Base-by-base conservation (phyloP, 106 monocot genomes). In the Platanthera guangdongensis region DNA sequence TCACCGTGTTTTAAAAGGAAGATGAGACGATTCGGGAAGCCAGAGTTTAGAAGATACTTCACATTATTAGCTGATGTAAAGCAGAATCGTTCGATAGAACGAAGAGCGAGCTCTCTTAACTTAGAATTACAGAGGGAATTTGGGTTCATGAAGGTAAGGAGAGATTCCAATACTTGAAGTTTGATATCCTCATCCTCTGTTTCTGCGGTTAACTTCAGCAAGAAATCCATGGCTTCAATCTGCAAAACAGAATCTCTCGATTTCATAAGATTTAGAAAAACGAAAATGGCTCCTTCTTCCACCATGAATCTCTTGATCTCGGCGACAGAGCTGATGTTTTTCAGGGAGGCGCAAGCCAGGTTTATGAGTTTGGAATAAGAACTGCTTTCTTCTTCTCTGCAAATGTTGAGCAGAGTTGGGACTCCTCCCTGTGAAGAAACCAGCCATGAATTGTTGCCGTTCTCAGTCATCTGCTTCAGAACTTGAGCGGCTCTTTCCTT, bases 371-470 rank as follows among this genome's bases (percentile, higher is more conserved):
- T 81, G 18, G 48, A 55, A 25, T 25, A 25, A 46, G 78, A 52
- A 47, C 78, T 63, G 5, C 22, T 50, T 14, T 11, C 77, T 2
- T 72, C 70, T 2, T 72, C 70, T 6, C 51, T 55, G 60, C 79
- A 85, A 52, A 88, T 83, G 32, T 80, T 79, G 10, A 95, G 84
- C 52, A 95, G 81, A 18, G 74, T 53, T 3, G 85, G 77, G 14
- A 95, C 83, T 18, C 95, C 92, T 7, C 92, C 95, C 68, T 92
- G 86, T 39, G 95, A 87, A 2, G 88, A 92, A n/a, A 95, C 78
- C 9, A 89, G 80, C 95, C 95, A 95, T 6, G 84, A 83, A 48
- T 92, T 90, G 79, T 88, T 81, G 1, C 87, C 84, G 78, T 90
- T 89, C 73, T 84, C 80, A 3, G 92, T 95, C 16, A 95, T 77